A percentile compares a stretch with the other conserved stretches of the same genome.
These are phyloP conservation scores for Yarrowia keelungensis DNA, from an alignment of 805 yeast species.

Conservation along the genomic window DNA sequence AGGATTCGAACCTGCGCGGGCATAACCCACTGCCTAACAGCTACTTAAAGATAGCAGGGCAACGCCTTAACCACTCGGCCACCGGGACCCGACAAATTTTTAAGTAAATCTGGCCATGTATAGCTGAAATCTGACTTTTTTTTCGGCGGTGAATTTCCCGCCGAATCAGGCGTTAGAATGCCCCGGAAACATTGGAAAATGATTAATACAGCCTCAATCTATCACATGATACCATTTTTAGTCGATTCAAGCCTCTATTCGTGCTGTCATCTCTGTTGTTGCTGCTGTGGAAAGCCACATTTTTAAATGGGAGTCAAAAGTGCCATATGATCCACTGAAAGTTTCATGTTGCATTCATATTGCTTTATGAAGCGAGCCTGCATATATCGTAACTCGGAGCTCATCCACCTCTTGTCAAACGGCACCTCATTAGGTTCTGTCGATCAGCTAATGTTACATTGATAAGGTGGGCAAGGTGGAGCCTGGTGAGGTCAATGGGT, in stretches of 20 bases:
- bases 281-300: background rate
- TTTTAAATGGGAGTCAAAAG: background rate
- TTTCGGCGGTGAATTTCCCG: too few relatives aligned
- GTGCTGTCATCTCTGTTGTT: background rate
- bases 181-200: too few relatives aligned
- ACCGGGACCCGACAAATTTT: slow-evolving; percentile 58
- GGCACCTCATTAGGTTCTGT: slow-evolving; percentile 15
- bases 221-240: too few relatives aligned
- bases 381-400: background rate
- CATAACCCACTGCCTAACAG: slow-evolving; percentile 76
- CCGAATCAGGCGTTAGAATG: too few relatives aligned
- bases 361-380: background rate
- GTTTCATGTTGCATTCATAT: too few relatives aligned
- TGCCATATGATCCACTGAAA: too few relatives aligned
- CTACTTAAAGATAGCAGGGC: slow-evolving; percentile 68
- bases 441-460: slow-evolving; percentile 22
- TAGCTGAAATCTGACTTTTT: too few relatives aligned
- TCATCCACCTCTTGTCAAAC: background rate
- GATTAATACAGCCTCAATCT: too few relatives aligned
- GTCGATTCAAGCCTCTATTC: too few relatives aligned
- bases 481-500: background rate
- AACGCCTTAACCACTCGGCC: slow-evolving; percentile 96
- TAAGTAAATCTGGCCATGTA: background rate
- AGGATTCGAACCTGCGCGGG: slow-evolving; percentile 99
- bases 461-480: slow-evolving; percentile 11